phyloP scores from a whole-genome alignment of 192 early-diverging fungal species.

The Phycomyces blakesleeanus region DNA sequence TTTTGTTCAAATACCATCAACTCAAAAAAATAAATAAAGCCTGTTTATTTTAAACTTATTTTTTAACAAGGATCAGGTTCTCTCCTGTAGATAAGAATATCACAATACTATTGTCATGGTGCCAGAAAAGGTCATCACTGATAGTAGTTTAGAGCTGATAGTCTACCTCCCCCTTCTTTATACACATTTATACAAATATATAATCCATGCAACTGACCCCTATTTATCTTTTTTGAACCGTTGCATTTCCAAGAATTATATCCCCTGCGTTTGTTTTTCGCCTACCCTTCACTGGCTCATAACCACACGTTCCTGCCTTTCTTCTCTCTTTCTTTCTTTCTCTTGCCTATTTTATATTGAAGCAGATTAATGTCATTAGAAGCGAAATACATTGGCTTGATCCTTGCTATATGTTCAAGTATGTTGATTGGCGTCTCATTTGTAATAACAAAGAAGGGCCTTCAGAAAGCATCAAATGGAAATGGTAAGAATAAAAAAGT shows the following conservation, averaged over 20 bases:
- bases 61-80: too few species aligned
- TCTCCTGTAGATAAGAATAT: too few species aligned
- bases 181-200: too few species aligned
- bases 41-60: too few species aligned
- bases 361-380: slow-evolving; percentile 24
- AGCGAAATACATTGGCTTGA: slow-evolving; percentile 81
- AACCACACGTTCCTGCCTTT: not conserved
- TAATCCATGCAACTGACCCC: too few species aligned
- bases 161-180: too few species aligned
- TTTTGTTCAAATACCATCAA: too few species aligned
- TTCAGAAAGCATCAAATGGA: slow-evolving; percentile 66
- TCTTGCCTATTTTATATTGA: not conserved
- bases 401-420: slow-evolving; percentile 81
- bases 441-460: slow-evolving; percentile 90
- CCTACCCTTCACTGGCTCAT: not conserved
- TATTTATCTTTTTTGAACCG: not conserved
- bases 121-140: too few species aligned
- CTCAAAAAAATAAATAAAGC: too few species aligned
- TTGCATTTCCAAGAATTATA: not conserved
- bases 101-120: too few species aligned
- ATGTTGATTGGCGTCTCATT: slow-evolving; percentile 87
- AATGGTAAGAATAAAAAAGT: slow-evolving; percentile 49
- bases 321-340: not conserved
- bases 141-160: too few species aligned
- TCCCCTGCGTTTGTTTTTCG: not conserved